phyloP scores from a whole-genome alignment of 331 rosid species.

The Malus hybrid region DNA sequence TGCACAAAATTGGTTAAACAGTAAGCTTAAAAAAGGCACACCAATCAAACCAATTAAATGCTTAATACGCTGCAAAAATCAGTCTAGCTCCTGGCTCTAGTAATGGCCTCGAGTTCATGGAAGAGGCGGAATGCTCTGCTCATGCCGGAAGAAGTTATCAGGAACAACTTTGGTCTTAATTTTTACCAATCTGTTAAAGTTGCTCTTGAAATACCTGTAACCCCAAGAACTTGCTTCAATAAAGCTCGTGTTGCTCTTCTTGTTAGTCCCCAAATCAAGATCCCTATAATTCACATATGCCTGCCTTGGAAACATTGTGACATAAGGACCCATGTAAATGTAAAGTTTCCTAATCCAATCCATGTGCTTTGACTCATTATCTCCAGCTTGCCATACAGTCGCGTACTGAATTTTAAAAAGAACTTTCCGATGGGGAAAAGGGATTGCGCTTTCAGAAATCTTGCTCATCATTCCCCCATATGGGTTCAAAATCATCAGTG shows the following conservation, averaged over 20 bases:
- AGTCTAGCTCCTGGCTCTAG: not conserved
- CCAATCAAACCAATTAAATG: too few relatives aligned
- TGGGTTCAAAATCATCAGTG: conserved; percentile 53
- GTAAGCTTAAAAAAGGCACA: too few relatives aligned
- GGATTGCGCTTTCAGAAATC: conserved; percentile 49
- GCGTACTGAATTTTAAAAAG: conserved; percentile 59
- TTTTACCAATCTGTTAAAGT: conserved; percentile 50
- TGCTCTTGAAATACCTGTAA: conserved; percentile 58
- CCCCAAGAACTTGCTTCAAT: conserved; percentile 58
- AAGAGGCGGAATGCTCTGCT: conserved; percentile 84
- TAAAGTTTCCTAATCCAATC: conserved; percentile 73
- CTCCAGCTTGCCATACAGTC: conserved; percentile 32
- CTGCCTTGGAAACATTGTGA: conserved; percentile 57
- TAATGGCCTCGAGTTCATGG: not conserved
- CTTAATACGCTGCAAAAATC: too few relatives aligned
- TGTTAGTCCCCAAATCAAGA: conserved; percentile 74
- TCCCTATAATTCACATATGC: conserved; percentile 86
- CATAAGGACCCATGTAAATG: conserved; percentile 61
- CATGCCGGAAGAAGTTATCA: conserved; percentile 72
- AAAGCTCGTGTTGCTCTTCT: conserved; percentile 26
- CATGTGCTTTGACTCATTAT: conserved; percentile 34
- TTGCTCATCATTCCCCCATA: conserved; percentile 75
- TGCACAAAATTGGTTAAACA: too few relatives aligned
- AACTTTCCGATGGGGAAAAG: conserved; percentile 80
- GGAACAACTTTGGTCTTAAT: conserved; percentile 75